These are phyloP conservation scores for Globisporangium carolinianum DNA, from an alignment of 352 stramenopile species.

Conservation along the genomic window DNA sequence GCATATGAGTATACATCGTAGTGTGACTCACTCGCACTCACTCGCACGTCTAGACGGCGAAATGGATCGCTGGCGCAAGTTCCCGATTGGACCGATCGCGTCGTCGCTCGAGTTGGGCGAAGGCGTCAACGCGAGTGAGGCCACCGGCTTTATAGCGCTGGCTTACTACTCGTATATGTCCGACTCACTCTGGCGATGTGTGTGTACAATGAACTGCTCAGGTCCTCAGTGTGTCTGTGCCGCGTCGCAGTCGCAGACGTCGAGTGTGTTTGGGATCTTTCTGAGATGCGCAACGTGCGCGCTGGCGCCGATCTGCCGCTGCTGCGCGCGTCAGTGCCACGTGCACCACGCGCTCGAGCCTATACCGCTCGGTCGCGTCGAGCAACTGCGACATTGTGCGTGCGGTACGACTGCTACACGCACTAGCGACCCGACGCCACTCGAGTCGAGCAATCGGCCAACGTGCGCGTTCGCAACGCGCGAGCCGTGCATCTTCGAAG, in stretches of 20 bases:
- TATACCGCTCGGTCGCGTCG: neutral
- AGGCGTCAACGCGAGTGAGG: conserved; percentile 1
- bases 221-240: conserved; percentile 17
- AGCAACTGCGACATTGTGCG: neutral
- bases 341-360: conserved; percentile 21
- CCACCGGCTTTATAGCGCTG: neutral
- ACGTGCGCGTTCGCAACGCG: neutral
- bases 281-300: conserved; percentile 41
- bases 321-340: conserved; percentile 51
- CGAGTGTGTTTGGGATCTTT: conserved; percentile 29
- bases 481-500: conserved; percentile 3
- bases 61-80: conserved; percentile 64
- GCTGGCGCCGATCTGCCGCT: conserved; percentile 35
- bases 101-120: conserved; percentile 9
- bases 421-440: neutral
- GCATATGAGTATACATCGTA: no score
- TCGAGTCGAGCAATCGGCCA: neutral
- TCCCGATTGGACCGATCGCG: conserved; percentile 21
- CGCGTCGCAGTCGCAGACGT: conserved; percentile 22
- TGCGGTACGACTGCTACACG: neutral
- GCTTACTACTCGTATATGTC: conserved; percentile 1
- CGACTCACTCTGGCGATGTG: neutral
- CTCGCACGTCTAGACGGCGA: conserved; percentile 3
- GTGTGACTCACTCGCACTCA: neutral
- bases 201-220: neutral